These are phyloP conservation scores for Picochlorum sp. DNA, from an alignment of 139 green algal genomes.

Conservation along the genomic window DNA sequence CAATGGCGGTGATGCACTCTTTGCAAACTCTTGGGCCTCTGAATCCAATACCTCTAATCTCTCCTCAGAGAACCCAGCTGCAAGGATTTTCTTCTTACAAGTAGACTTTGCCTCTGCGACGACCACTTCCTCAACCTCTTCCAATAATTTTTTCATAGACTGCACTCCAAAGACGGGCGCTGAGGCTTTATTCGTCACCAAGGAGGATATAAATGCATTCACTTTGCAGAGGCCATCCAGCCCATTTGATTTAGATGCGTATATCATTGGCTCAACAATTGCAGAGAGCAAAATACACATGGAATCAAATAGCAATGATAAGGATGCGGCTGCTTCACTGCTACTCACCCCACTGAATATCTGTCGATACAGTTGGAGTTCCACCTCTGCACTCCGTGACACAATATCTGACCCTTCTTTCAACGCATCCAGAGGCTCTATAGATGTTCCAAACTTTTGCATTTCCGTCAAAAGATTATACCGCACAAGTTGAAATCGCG, in stretches of 20 bases:
- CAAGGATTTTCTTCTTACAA: conserved; percentile 14
- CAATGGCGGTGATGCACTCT: too few species aligned
- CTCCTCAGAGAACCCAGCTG: too few species aligned
- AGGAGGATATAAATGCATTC: background rate
- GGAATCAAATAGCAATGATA: conserved; percentile 71
- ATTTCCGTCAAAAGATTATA: conserved; percentile 43
- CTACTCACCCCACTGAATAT: conserved; percentile 3
- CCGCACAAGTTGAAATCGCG: conserved; percentile 61
- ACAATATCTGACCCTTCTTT: conserved; percentile 76
- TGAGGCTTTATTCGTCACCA: background rate
- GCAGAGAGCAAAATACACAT: conserved; percentile 88
- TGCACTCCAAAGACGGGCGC: conserved; percentile 65
- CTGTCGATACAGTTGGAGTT: conserved; percentile 10
- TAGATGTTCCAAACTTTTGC: conserved; percentile 20
- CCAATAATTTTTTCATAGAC: conserved; percentile 60
- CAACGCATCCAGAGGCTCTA: conserved; percentile 48
- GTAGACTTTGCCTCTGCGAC: conserved; percentile 35
- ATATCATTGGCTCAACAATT: conserved; percentile 56
- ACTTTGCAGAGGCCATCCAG: conserved; percentile 71
- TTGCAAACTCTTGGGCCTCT: too few species aligned
- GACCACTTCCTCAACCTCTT: conserved; percentile 86
- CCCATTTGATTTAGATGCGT: conserved; percentile 48
- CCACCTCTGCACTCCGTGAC: conserved; percentile 42
- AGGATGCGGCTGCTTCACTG: background rate
- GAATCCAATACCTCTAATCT: too few species aligned